Percentiles rank a stretch among this genome's conserved stretches.
These are phyloP conservation scores for Echria macrotheca DNA, from an alignment of 495 filamentous ascomycete species.

Conservation along the genomic window DNA sequence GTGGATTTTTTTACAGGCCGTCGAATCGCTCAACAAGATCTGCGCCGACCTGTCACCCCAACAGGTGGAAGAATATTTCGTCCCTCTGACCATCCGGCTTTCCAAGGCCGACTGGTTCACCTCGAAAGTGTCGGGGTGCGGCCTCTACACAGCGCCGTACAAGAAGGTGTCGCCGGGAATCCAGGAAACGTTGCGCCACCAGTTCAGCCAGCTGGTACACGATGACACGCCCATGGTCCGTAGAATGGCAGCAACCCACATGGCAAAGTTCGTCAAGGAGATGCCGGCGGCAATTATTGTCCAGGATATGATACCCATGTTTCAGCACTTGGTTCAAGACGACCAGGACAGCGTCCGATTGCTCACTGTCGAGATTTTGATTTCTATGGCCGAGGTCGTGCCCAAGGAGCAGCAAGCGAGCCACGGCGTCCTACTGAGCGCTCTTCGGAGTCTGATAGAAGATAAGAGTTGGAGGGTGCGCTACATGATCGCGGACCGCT, in stretches of 20 bases:
- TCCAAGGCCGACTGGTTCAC: conserved; percentile 99
- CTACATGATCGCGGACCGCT: conserved; percentile 98
- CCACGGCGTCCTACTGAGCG: conserved; percentile 86
- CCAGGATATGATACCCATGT: conserved; percentile 97
- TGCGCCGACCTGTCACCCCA: conserved; percentile 82
- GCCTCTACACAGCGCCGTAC: conserved; percentile 89
- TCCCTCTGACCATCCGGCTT: conserved; percentile 87
- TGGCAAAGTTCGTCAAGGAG: conserved; percentile 95
- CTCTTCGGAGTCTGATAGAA: conserved; percentile 86
- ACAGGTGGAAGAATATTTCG: conserved; percentile 94
- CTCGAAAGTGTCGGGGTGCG: conserved; percentile 95
- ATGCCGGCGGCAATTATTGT: conserved; percentile 88
- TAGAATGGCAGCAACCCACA: conserved; percentile 89
- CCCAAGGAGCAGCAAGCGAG: conserved; percentile 97
- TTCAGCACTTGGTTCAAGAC: conserved; percentile 91
- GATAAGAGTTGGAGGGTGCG: conserved; percentile 99
- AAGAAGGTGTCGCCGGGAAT: conserved; percentile 74
- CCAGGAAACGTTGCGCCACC: conserved; percentile 83
- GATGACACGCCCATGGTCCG: conserved; percentile 99
- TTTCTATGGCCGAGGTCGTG: conserved; percentile 92
- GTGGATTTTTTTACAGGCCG: conserved; percentile 56
- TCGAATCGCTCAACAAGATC: conserved; percentile 98
- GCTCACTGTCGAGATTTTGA: conserved; percentile 92
- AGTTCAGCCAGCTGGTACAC: conserved; percentile 87
- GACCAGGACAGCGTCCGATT: conserved; percentile 97